Evolutionary conservation across 164 flowering plant species (phyloP).

Genomic region (Protea cynaroides): DNA sequence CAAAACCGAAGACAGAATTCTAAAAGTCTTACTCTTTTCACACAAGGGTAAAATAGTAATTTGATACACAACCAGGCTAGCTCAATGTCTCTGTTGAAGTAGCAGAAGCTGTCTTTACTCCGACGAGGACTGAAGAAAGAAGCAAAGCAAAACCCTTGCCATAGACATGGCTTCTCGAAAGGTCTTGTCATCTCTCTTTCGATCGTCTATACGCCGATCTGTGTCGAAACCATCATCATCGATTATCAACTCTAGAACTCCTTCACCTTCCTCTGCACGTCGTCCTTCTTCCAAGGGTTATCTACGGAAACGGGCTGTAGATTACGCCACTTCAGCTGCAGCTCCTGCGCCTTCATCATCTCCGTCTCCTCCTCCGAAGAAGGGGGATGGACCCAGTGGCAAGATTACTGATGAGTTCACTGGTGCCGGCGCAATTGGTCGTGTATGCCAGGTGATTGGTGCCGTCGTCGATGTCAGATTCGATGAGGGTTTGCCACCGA

Average conservation of each 20-base stretch:
- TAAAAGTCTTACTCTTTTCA: no score
- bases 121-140: no score
- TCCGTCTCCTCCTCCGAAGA: conserved; percentile 10
- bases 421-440: conserved; percentile 31
- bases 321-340: conserved; percentile 30
- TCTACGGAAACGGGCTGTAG: conserved; percentile 21
- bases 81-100: no score
- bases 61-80: no score
- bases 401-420: conserved; percentile 46
- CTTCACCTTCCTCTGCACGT: conserved; percentile 10
- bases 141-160: no score
- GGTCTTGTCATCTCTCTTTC: conserved; percentile 25
- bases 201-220: conserved; percentile 19
- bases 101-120: no score
- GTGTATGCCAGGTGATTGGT: conserved; percentile 38
- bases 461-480: conserved; percentile 40
- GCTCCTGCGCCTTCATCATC: conserved; percentile 21
- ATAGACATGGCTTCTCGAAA: conserved; percentile 31
- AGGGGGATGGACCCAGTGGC: conserved; percentile 12
- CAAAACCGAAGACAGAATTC: no score
- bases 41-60: no score
- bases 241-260: conserved; percentile 16
- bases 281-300: conserved; percentile 30
- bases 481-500: conserved; percentile 28
- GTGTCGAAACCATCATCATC: conserved; percentile 19